Evolutionary conservation across 2,329 filamentous ascomycete species (phyloP), one percentile per base, ranked within the genome.

Genomic region (Exophiala phaeomuriformis): DNA sequence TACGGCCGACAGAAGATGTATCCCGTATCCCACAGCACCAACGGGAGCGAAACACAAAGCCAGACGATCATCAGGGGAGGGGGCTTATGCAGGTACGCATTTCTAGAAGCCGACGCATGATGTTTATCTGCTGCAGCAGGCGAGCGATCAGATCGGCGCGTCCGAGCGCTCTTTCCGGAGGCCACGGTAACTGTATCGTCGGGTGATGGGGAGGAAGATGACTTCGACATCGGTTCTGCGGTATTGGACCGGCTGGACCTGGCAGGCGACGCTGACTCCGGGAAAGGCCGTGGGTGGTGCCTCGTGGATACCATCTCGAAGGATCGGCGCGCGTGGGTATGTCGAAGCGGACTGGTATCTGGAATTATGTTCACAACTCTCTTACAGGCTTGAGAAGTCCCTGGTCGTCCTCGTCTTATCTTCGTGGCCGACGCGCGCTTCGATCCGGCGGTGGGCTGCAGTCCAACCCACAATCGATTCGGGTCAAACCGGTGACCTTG

Each of bases 1-100:
- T 84, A 80, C 31, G 90, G 90, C 19, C 90, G 86, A 50, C 87
- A 73, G 44, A 95, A 75, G 37, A 95, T 82, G 72, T 95, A 95
- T 53, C 75, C 74, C 31, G 80, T 80, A 72, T 95, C 90, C 90
- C 90, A 95, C 47, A 81, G 65, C 46, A 95, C 88, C 56, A 94
- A 77, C 1, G 87, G 88, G 10, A 93, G 72, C 19, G 86, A 90
- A 57, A 91, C 59, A 54, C 77, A 70, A 29, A 95, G 76, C 89
- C 89, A 95, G 59, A 82, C 61, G 41, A 88, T 77, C 27, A 80
- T 74, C 8, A 82, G 65, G 48, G 77, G 77, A 8, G 79, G 79
- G 2, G 81, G 79, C 0, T 77, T 81, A 64, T 86, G 83, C 7
- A 77, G 72, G 80, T 81, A 82, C 32, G 55, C 30, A 33, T 29